Evolutionary conservation across 2,329 filamentous ascomycete genomes (phyloP).

Genomic region (Xylariales sp.): DNA sequence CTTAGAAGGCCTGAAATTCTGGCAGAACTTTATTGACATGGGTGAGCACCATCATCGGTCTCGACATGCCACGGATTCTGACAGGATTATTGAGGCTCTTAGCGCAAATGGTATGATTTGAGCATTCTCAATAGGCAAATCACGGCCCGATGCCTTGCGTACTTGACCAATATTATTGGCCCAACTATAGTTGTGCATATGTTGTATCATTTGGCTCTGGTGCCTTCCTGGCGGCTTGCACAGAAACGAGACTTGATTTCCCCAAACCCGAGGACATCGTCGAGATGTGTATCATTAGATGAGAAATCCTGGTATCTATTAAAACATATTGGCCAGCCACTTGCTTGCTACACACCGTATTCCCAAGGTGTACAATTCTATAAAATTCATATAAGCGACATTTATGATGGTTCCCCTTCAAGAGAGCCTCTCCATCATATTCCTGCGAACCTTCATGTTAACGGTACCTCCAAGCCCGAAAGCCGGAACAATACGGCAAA

Average conservation of each 20-base stretch:
- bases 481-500: constrained; percentile 87
- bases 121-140: constrained; percentile 21
- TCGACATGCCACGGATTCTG: constrained; percentile 52
- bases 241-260: constrained; percentile 1
- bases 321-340: constrained; percentile 1
- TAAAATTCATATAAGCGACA: constrained; percentile 16
- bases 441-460: constrained; percentile 76
- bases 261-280: not conserved
- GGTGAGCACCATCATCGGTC: constrained; percentile 53
- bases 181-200: not conserved
- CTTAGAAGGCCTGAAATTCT: constrained; percentile 90
- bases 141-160: not conserved
- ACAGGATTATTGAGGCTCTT: constrained; percentile 58
- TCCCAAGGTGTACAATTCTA: constrained; percentile 26
- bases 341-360: constrained; percentile 38
- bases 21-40: constrained; percentile 79
- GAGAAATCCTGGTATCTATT: constrained; percentile 36
- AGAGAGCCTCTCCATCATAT: constrained; percentile 72
- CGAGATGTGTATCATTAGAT: constrained; percentile 19
- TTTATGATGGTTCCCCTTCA: constrained; percentile 33
- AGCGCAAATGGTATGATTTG: constrained; percentile 47
- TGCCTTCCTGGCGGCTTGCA: not conserved
- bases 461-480: constrained; percentile 91
- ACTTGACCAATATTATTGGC: not conserved
- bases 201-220: constrained; percentile 8